A percentile compares a stretch with the other conserved stretches of the same genome.
These are phyloP conservation scores for Strobilomyces confusus DNA, from an alignment of 768 basidiomycete genomes.

Conservation along the genomic window DNA sequence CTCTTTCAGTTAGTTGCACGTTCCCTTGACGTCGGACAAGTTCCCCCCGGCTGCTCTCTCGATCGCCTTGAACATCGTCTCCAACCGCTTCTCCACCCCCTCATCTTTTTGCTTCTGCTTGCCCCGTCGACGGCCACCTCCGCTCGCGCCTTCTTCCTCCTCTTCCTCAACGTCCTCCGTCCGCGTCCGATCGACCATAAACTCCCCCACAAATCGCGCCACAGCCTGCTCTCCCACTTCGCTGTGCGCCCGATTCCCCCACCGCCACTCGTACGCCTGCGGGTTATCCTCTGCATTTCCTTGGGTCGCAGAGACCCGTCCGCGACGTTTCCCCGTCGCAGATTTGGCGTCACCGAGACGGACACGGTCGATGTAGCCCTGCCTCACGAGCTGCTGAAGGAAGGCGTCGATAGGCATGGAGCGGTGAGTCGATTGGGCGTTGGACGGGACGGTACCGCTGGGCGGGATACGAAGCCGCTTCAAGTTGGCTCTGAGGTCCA, in stretches of 20 bases:
- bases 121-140: constrained; percentile 5
- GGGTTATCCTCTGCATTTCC: constrained; percentile 17
- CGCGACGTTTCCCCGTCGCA: constrained; percentile 51
- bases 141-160: constrained; percentile 4
- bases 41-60: constrained; percentile 47
- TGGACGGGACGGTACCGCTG: constrained; percentile 47
- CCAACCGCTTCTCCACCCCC: constrained; percentile 24
- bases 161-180: constrained; percentile 18
- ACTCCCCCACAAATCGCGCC: constrained; percentile 73
- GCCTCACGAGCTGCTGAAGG: constrained; percentile 58
- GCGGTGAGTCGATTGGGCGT: constrained; percentile 46
- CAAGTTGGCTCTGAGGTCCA: constrained; percentile 66
- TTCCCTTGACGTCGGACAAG: constrained; percentile 22
- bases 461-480: constrained; percentile 63
- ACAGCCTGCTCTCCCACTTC: constrained; percentile 81
- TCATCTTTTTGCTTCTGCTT: constrained; percentile 17
- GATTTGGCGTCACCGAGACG: constrained; percentile 47
- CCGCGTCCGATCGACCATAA: constrained; percentile 48
- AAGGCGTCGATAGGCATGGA: constrained; percentile 59
- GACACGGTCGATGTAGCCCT: constrained; percentile 75
- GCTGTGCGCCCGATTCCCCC: constrained; percentile 76
- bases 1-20: not conserved
- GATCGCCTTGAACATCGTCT: constrained; percentile 30
- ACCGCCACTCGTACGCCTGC: constrained; percentile 68
- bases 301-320: constrained; percentile 44